Conservation (phyloP, 306 rosid genomes). For the Acacia confusa region DNA sequence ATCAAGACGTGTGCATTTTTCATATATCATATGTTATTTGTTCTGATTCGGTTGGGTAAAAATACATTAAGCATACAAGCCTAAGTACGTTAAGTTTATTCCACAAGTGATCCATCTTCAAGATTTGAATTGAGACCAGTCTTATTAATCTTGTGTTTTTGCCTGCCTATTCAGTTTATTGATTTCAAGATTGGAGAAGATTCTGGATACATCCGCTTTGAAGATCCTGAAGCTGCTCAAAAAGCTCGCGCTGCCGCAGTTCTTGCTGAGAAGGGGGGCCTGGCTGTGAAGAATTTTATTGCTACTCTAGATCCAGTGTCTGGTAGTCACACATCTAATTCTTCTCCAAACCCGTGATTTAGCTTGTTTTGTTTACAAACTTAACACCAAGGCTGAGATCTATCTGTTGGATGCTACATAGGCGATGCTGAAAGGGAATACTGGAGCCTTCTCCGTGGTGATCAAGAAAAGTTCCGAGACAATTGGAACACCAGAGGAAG, state of each 20-base stretch:
- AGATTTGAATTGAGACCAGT: slow-evolving; percentile 27
- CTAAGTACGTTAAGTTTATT: neutral
- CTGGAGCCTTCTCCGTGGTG: slow-evolving; percentile 71
- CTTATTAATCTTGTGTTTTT: neutral
- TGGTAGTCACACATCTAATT: slow-evolving; percentile 44
- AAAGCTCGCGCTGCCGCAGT: slow-evolving; percentile 92
- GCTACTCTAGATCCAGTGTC: slow-evolving; percentile 76
- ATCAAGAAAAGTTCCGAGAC: slow-evolving; percentile 56
- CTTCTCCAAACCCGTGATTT: neutral
- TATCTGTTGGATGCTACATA: slow-evolving; percentile 32
- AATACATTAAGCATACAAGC: neutral
- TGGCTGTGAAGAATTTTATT: slow-evolving; percentile 69
- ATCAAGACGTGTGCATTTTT: neutral
- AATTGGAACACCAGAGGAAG: slow-evolving; percentile 65
- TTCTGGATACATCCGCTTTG: slow-evolving; percentile 80
- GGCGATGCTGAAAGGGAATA: slow-evolving; percentile 89
- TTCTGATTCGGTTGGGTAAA: neutral
- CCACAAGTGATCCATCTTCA: neutral
- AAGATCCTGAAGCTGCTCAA: slow-evolving; percentile 78
- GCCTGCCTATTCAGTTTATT: slow-evolving; percentile 50
- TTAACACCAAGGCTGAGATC: neutral
- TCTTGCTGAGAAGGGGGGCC: slow-evolving; percentile 68
- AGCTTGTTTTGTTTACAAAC: neutral
- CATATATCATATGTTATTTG: neutral
- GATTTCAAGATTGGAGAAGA: slow-evolving; percentile 89